Conservation (phyloP, 768 basidiomycete genomes). For the Pulveroboletus sp. region DNA sequence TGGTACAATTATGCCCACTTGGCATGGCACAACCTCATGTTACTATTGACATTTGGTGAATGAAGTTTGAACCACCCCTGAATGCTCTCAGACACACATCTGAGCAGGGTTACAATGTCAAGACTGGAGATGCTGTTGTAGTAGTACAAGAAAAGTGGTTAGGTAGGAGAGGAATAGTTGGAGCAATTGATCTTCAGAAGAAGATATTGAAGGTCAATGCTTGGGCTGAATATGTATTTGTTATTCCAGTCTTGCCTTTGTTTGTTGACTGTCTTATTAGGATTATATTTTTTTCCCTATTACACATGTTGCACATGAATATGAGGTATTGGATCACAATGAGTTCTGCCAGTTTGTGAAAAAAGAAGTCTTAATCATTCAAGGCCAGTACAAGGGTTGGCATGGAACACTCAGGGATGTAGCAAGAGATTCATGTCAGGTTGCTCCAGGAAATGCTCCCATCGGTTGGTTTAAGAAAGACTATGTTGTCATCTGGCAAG, state of each 20-base stretch:
- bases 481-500: neutral
- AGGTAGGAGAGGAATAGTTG: neutral
- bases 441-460: neutral
- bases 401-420: neutral
- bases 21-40: neutral
- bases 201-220: neutral
- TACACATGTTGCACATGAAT: neutral
- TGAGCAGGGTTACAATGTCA: neutral
- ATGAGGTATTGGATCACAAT: neutral
- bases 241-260: too few relatives aligned
- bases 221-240: neutral
- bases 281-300: neutral
- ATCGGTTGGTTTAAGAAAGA: neutral
- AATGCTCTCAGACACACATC: neutral
- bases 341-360: neutral
- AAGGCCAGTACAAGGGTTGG: conserved; percentile 4
- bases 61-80: neutral
- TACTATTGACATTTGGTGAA: neutral
- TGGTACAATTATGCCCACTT: neutral
- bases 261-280: neutral
- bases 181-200: neutral
- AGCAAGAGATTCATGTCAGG: neutral
- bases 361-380: conserved; percentile 3
- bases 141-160: neutral
- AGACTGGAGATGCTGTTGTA: neutral